These are phyloP conservation scores for Starmerella apicola DNA, from an alignment of 805 yeast species.

Conservation along the genomic window DNA sequence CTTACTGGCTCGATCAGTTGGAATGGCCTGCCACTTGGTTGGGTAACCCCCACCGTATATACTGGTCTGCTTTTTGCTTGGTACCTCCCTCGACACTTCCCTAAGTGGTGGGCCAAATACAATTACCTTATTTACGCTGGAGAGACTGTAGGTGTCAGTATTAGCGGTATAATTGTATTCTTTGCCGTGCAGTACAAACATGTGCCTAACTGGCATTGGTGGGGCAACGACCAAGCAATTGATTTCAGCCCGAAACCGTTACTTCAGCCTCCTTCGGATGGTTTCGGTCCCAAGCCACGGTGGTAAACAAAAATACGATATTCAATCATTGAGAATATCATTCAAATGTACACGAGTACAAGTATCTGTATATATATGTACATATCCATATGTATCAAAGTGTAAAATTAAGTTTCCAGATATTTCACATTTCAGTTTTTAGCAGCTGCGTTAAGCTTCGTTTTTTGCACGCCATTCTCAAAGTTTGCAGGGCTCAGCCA, in stretches of 20 bases:
- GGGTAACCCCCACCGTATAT: slow-evolving; percentile 19
- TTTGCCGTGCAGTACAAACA: slow-evolving; percentile 37
- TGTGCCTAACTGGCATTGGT: slow-evolving; percentile 39
- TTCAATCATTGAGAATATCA: too few species aligned
- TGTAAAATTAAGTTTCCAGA: too few species aligned
- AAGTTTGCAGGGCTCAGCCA: not conserved
- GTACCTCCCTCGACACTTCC: slow-evolving; percentile 35
- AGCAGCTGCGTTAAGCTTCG: too few species aligned
- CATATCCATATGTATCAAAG: too few species aligned
- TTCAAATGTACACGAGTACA: too few species aligned
- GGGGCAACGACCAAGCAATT: slow-evolving; percentile 41
- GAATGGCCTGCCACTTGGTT: slow-evolving; percentile 24
- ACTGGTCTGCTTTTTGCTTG: slow-evolving; percentile 35
- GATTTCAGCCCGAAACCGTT: not conserved
- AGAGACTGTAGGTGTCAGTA: slow-evolving; percentile 48
- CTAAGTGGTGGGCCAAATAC: slow-evolving; percentile 45
- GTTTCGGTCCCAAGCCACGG: too few species aligned
- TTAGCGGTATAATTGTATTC: slow-evolving; percentile 46
- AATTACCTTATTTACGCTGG: slow-evolving; percentile 44
- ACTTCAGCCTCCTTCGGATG: too few species aligned
- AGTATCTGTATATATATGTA: too few species aligned
- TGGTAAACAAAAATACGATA: too few species aligned
- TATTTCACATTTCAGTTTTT: too few species aligned
- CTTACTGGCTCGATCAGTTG: slow-evolving; percentile 34
- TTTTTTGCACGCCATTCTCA: not conserved